Percentiles rank a stretch among this genome's conserved stretches.
phyloP scores from a whole-genome alignment of 768 basidiomycete species.

The Lentinus tigrinus region DNA sequence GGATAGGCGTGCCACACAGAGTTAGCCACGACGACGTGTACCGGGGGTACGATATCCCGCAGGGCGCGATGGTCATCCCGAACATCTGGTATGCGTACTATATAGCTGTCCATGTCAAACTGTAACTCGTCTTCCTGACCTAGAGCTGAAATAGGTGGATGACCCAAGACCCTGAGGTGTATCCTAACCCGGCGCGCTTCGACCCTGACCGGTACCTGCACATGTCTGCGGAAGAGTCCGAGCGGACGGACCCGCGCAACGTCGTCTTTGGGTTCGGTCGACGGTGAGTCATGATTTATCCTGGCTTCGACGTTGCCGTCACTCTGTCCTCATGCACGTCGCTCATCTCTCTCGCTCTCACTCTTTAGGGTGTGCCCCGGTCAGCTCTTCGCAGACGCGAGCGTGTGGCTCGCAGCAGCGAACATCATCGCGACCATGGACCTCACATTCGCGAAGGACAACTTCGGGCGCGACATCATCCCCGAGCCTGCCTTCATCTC shows the following conservation, averaged over 20 bases:
- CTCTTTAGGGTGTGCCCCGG: conserved; percentile 27
- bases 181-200: conserved; percentile 22
- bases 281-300: not conserved
- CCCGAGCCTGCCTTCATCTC: conserved; percentile 38
- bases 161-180: conserved; percentile 15
- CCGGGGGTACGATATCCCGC: conserved; percentile 19
- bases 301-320: not conserved
- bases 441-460: conserved; percentile 30
- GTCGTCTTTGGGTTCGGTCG: conserved; percentile 21
- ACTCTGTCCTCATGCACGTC: not conserved
- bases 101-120: not conserved
- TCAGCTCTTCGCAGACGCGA: conserved; percentile 23
- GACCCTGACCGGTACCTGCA: conserved; percentile 20
- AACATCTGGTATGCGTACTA: conserved; percentile 21
- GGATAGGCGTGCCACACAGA: conserved; percentile 21
- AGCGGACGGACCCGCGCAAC: conserved; percentile 4
- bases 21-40: conserved; percentile 22
- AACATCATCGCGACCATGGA: conserved; percentile 28
- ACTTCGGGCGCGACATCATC: conserved; percentile 38
- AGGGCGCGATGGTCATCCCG: conserved; percentile 21
- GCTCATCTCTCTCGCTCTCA: not conserved
- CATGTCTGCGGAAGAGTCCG: conserved; percentile 6
- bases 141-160: conserved; percentile 16
- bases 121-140: not conserved
- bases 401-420: conserved; percentile 24